Base-by-base conservation (phyloP, 371 early-diverging fungal species). In the Mortierella sp. region DNA sequence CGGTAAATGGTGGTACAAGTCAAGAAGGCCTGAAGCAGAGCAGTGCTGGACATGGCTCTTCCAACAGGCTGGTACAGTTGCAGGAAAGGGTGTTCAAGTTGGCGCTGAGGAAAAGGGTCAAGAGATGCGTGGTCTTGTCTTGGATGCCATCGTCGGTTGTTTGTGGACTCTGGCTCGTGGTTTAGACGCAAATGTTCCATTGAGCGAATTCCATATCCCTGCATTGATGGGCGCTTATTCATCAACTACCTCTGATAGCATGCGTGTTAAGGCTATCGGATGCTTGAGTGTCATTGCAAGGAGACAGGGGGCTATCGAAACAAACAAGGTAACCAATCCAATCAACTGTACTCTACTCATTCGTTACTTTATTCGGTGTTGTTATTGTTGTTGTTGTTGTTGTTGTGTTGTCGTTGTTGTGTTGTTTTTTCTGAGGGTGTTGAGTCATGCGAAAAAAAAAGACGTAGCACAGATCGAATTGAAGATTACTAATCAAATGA, bases 91-190 rank as follows among this genome's bases (percentile, higher is more conserved):
- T 58, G 79, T 68, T 66, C 84, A 37, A 70, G 89, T 79, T 62
- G 87, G 83, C 14, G 72, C 85, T 14, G 85, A 84, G 49, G 83
- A 78, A 30, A 74, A 76, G 60, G 84, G 83, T 14, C 84, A 85
- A 60, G 83, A 86, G 77, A 78, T 83, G 74, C 74, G 87, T 20
- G 84, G 83, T 12, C 68, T 79, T n/a, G 70, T 91, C 24, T 72
- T 94, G 43, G 94, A 93, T 68, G 85, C 87, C 12, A 86, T 90
- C 51, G 85, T 94, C n/a, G 91, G 92, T 5, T 93, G 93, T 72
- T 74, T 94, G 57, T 94, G 94, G 94, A 88, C 91, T 5, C 76
- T 94, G 51, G 92, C 92, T 3, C 91, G 94, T 71, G 91, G 93
- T 24, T 83, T 90, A 35, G 87, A 88, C 20, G 87, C 88, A 26